phyloP scores from a whole-genome alignment of 2,329 filamentous ascomycete species.

The Cercospora sojina region DNA sequence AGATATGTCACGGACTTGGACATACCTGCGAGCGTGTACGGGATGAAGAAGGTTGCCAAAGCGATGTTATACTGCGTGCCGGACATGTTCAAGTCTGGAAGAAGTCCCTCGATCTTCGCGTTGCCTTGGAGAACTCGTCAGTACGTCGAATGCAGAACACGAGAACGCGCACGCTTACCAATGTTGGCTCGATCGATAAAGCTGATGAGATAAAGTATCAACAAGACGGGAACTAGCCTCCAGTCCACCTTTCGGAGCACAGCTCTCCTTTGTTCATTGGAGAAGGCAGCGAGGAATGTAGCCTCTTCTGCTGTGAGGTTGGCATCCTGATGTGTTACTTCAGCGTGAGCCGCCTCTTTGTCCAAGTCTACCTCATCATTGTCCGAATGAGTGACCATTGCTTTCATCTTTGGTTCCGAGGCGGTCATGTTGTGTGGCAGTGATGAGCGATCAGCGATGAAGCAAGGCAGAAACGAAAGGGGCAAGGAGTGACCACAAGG shows the following conservation, averaged over 20 bases:
- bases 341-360: background rate
- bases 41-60: background rate
- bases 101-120: background rate
- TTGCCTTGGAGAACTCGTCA: background rate
- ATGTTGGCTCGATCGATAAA: slow-evolving; percentile 36
- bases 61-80: background rate
- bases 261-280: background rate
- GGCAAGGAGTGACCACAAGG: background rate
- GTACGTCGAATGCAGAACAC: background rate
- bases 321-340: background rate
- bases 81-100: background rate
- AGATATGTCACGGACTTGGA: background rate
- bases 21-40: background rate
- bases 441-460: background rate
- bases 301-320: background rate
- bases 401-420: background rate
- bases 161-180: slow-evolving; percentile 20
- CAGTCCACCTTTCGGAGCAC: slow-evolving; percentile 16
- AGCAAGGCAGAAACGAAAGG: background rate
- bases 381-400: background rate
- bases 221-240: slow-evolving; percentile 2
- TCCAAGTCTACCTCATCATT: background rate
- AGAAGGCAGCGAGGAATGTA: background rate
- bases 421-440: background rate
- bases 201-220: slow-evolving; percentile 31